Percentiles rank a stretch among this genome's conserved stretches.
Evolutionary conservation across 2,329 filamentous ascomycete species (phyloP).

Genomic region (Fusarium abutilonis): DNA sequence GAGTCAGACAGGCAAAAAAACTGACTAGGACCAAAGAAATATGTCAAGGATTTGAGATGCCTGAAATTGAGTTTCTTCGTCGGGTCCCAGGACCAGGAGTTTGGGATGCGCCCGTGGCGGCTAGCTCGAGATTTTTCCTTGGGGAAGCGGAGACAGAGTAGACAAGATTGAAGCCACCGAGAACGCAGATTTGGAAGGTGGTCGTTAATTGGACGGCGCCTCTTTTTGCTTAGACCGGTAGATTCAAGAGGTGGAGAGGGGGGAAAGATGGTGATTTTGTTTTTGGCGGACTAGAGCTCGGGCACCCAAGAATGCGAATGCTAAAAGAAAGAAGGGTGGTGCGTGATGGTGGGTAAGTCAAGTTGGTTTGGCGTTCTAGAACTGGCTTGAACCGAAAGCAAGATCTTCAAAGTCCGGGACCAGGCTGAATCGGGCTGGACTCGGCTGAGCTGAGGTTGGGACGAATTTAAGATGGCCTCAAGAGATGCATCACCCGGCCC

Average conservation of each 20-base stretch:
- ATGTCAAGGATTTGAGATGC: constrained; percentile 36
- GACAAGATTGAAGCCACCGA: constrained; percentile 24
- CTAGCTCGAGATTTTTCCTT: constrained; percentile 36
- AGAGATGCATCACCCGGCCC: constrained; percentile 5
- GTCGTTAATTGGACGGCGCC: constrained; percentile 24
- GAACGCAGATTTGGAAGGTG: not conserved
- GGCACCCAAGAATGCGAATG: constrained; percentile 19
- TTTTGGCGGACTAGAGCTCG: constrained; percentile 17
- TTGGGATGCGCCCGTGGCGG: constrained; percentile 43
- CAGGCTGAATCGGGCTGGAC: constrained; percentile 38
- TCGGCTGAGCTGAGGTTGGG: constrained; percentile 29
- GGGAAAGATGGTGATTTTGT: constrained; percentile 22
- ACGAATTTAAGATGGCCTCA: constrained; percentile 20
- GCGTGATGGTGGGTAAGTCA: constrained; percentile 25
- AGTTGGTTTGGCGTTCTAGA: constrained; percentile 37
- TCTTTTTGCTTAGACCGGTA: constrained; percentile 8
- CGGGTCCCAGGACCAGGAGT: constrained; percentile 39
- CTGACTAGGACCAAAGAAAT: constrained; percentile 33
- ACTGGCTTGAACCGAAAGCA: constrained; percentile 31
- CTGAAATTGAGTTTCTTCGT: constrained; percentile 44
- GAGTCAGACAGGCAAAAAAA: constrained; percentile 18
- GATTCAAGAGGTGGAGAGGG: constrained; percentile 3
- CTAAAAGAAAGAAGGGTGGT: constrained; percentile 31
- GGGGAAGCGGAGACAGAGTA: constrained; percentile 35
- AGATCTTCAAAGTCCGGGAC: constrained; percentile 32